Evolutionary conservation across 2,329 filamentous ascomycete species (phyloP).

Genomic region (Bertia moriformis): DNA sequence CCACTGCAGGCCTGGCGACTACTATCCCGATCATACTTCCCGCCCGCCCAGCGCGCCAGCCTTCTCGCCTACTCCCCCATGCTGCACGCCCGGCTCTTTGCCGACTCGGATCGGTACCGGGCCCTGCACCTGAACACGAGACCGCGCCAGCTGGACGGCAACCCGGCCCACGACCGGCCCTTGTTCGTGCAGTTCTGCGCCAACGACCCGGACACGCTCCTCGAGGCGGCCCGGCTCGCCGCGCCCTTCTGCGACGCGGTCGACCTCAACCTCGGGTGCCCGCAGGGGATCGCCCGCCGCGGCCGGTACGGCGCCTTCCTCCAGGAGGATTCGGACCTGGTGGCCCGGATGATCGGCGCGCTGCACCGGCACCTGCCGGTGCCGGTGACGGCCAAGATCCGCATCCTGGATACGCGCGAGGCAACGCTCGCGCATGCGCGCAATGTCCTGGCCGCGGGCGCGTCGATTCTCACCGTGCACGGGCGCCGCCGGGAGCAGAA

Average conservation of each 20-base stretch:
- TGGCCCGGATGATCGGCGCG: slow-evolving; percentile 70
- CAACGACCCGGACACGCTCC: slow-evolving; percentile 66
- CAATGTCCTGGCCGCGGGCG: slow-evolving; percentile 74
- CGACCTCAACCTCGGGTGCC: slow-evolving; percentile 88
- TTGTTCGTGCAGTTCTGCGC: slow-evolving; percentile 95
- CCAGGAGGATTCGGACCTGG: slow-evolving; percentile 78
- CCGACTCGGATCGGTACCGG: slow-evolving; percentile 62
- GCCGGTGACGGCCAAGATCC: slow-evolving; percentile 88
- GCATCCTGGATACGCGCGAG: slow-evolving; percentile 74
- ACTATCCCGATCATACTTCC: slow-evolving; percentile 83
- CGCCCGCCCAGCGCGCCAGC: slow-evolving; percentile 42
- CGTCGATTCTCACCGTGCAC: slow-evolving; percentile 86
- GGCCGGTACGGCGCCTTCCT: slow-evolving; percentile 89
- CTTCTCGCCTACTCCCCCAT: slow-evolving; percentile 89
- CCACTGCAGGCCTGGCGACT: slow-evolving; percentile 76
- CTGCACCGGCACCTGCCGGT: slow-evolving; percentile 65
- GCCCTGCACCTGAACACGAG: slow-evolving; percentile 67
- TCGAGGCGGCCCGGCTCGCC: slow-evolving; percentile 64
- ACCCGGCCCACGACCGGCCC: slow-evolving; percentile 69
- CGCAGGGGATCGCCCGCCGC: slow-evolving; percentile 82
- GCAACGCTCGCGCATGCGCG: slow-evolving; percentile 77
- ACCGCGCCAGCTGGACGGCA: slow-evolving; percentile 90
- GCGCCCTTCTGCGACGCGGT: slow-evolving; percentile 86
- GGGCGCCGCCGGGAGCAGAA: slow-evolving; percentile 83
- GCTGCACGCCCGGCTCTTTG: slow-evolving; percentile 84